Conservation (phyloP, 75 land plant genomes). For the Pseudotsuga menziesii region DNA sequence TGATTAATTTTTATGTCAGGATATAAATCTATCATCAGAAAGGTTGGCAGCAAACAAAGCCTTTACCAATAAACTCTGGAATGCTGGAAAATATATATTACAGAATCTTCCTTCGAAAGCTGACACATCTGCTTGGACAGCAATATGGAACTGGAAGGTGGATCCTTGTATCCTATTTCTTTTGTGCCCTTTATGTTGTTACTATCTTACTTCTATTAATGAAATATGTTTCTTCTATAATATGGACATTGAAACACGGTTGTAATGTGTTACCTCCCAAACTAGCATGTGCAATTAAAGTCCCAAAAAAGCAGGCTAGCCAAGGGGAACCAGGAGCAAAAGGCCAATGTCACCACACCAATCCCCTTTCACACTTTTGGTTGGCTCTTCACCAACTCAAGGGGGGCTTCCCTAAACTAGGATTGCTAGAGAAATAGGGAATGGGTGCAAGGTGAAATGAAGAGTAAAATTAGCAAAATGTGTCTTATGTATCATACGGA, state of each 20-base stretch:
- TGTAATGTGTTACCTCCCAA: too few species aligned
- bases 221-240: neutral
- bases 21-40: constrained; percentile 81
- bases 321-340: too few species aligned
- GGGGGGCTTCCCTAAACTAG: too few species aligned
- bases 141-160: constrained; percentile 41
- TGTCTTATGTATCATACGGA: too few species aligned
- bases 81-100: constrained; percentile 92
- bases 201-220: neutral
- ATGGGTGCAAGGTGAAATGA: too few species aligned
- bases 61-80: constrained; percentile 97
- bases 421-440: too few species aligned
- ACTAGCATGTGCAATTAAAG: neutral
- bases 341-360: too few species aligned
- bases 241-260: neutral
- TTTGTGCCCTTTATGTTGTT: neutral
- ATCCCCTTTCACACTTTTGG: too few species aligned
- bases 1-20: constrained; percentile 34
- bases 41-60: constrained; percentile 89
- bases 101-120: constrained; percentile 68
- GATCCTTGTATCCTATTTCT: neutral
- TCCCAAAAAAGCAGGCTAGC: too few species aligned
- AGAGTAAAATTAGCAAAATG: too few species aligned
- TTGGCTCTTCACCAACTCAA: too few species aligned
- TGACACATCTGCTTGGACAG: constrained; percentile 55